A percentile compares a stretch with the other conserved stretches of the same genome.
Evolutionary conservation across 1,139 yeast genomes (phyloP).

Genomic region (Yamadazyma pseudoaaseri): DNA sequence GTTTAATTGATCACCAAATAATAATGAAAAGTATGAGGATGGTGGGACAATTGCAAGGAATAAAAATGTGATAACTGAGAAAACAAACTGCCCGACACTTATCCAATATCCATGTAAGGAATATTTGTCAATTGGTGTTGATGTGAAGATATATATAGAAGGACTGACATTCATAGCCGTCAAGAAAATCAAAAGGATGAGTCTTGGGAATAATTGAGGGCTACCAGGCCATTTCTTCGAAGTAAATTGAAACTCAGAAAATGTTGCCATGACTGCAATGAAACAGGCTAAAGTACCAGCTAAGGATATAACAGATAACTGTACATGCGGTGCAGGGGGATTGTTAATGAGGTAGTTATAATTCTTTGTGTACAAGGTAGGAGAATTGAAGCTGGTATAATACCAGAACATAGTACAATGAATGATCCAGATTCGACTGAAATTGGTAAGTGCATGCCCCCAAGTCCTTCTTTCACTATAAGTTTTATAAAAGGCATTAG

Average conservation of each 20-base stretch:
- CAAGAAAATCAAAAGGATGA: slow-evolving; percentile 42
- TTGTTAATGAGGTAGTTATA: slow-evolving; percentile 59
- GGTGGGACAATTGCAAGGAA: slow-evolving; percentile 58
- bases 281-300: slow-evolving; percentile 74
- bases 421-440: slow-evolving; percentile 80
- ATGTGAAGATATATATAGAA: slow-evolving; percentile 56
- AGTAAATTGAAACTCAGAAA: slow-evolving; percentile 63
- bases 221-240: slow-evolving; percentile 74
- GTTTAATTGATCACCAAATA: slow-evolving; percentile 4
- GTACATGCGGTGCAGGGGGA: slow-evolving; percentile 63
- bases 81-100: slow-evolving; percentile 56
- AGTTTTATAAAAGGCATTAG: slow-evolving; percentile 64
- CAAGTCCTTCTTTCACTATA: slow-evolving; percentile 74
- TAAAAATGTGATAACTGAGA: slow-evolving; percentile 60
- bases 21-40: slow-evolving; percentile 44
- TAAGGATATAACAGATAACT: slow-evolving; percentile 61
- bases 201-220: slow-evolving; percentile 43
- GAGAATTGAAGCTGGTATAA: slow-evolving; percentile 75
- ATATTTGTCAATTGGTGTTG: slow-evolving; percentile 50
- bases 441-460: slow-evolving; percentile 74
- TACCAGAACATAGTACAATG: slow-evolving; percentile 81
- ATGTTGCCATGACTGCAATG: slow-evolving; percentile 59
- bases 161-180: slow-evolving; percentile 56
- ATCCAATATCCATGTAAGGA: slow-evolving; percentile 50
- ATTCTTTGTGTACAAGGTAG: slow-evolving; percentile 66